phyloP scores from a whole-genome alignment of 2,329 filamentous ascomycete genomes.

The Penicillium sp. region DNA sequence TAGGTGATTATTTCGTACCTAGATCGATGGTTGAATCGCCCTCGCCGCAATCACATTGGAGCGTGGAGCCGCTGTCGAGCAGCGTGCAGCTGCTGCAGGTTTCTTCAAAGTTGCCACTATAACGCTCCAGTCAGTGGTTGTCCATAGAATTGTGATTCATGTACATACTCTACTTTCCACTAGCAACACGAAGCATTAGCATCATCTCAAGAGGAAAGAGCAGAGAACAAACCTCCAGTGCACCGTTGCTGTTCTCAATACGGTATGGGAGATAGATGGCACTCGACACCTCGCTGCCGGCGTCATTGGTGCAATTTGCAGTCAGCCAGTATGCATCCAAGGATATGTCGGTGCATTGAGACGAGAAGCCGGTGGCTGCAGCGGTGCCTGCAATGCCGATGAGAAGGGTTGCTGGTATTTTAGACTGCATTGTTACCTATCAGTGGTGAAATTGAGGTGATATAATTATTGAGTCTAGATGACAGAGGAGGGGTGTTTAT shows the following conservation, averaged over 20 bases:
- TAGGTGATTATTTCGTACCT: neutral
- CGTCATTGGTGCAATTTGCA: conserved; percentile 13
- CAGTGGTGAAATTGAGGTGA: too few relatives aligned
- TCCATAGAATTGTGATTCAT: neutral
- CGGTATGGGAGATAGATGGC: conserved; percentile 12
- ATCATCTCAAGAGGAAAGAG: neutral
- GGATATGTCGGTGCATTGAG: conserved; percentile 14
- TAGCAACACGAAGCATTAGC: neutral
- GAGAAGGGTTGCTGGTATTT: too few relatives aligned
- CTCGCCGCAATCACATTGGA: neutral
- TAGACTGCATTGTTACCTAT: too few relatives aligned
- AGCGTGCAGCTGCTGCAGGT: neutral
- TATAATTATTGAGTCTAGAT: too few relatives aligned
- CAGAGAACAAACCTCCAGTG: conserved; percentile 5
- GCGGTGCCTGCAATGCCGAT: too few relatives aligned
- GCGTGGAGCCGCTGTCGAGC: neutral
- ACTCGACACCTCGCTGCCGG: conserved; percentile 11
- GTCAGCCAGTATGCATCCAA: conserved; percentile 12
- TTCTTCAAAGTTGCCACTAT: conserved; percentile 5
- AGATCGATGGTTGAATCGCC: conserved; percentile 4
- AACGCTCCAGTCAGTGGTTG: too few relatives aligned
- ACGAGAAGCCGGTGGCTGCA: conserved; percentile 5
- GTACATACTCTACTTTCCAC: conserved; percentile 6
- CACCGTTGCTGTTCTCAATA: conserved; percentile 10
- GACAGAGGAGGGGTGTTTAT: too few relatives aligned